Base-by-base conservation (phyloP, 768 basidiomycete genomes). In the Phanerochaete sordida region DNA sequence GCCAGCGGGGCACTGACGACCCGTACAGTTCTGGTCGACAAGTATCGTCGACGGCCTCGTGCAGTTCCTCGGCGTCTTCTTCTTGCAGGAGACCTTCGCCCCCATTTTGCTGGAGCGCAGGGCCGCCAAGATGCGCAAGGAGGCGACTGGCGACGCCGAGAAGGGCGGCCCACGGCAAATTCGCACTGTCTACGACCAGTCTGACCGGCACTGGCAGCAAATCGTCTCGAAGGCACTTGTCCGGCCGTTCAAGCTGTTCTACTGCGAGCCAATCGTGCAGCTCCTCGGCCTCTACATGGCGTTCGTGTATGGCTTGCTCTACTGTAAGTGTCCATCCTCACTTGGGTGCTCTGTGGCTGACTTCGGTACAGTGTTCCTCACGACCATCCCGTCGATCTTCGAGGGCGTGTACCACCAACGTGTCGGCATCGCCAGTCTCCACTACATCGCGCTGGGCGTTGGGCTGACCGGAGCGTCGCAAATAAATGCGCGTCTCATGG, bases 231-330 rank as follows among this genome's bases (percentile, higher is more conserved):
- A 75, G 59, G 79, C 86, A 0, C 70, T 91, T 24, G 72, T 76
- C 7, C 80, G 88, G 19, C 90, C 91, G 0, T 87, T 91, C 71
- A 65, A 72, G 3, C 69, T 91, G 9, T 85, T 89, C 57, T 65
- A 48, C 3, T 62, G 62, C 3, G 88, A 90, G 64, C 79, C 83
- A 0, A 86, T 90, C 65, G 73, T 86, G 23, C 86, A 87, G 65
- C 65, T 87, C 1, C 70, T 89, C 3, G 83, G 84, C 0, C 6
- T 82, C 0, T 89, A 87, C 60, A 84, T 87, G 82, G 82, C 85
- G 0, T 82, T 87, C 58, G 67, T 87, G 12, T 91, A 85, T 56
- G 89, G 86, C 2, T 61, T 77, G 1, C 46, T 65, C 19, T 63
- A 68, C 54, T 24, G 64, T 63, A 52, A 31, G 65, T 13, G 11